Percentiles rank a stretch among this genome's conserved stretches.
Evolutionary conservation across 495 filamentous ascomycete genomes (phyloP).

Genomic region (Tuber aestivum): DNA sequence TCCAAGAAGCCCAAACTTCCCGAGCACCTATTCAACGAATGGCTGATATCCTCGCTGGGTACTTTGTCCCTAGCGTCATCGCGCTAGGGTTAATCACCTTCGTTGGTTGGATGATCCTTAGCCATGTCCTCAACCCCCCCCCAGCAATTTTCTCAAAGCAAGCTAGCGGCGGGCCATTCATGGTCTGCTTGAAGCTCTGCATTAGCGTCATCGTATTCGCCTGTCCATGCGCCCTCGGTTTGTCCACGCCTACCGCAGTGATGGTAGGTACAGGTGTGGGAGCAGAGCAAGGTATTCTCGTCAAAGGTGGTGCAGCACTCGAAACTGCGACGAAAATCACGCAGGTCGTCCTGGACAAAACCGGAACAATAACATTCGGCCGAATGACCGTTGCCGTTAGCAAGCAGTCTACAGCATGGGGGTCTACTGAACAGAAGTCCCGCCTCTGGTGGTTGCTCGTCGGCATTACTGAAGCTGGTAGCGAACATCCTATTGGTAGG

Average conservation of each 20-base stretch:
- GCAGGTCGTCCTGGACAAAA: conserved; percentile 98
- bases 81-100: conserved; percentile 80
- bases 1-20: conserved; percentile 92
- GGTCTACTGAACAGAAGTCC: conserved; percentile 58
- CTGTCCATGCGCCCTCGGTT: conserved; percentile 89
- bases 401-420: conserved; percentile 63
- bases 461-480: conserved; percentile 85
- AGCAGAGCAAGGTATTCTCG: conserved; percentile 92
- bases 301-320: conserved; percentile 90
- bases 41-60: conserved; percentile 85
- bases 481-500: conserved; percentile 89
- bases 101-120: conserved; percentile 88
- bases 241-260: conserved; percentile 91
- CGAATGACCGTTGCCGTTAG: conserved; percentile 82
- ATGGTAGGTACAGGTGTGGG: conserved; percentile 98
- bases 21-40: conserved; percentile 91
- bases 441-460: conserved; percentile 91
- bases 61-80: conserved; percentile 89
- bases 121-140: conserved; percentile 70
- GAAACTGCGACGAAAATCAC: conserved; percentile 89
- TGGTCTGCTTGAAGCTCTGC: conserved; percentile 96
- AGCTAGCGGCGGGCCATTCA: conserved; percentile 76
- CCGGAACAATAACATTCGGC: conserved; percentile 87
- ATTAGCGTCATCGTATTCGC: conserved; percentile 99
- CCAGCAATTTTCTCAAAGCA: conserved; percentile 83